These are phyloP conservation scores for Moesziomyces sp. DNA, from an alignment of 1,284 basidiomycete species.

Conservation along the genomic window DNA sequence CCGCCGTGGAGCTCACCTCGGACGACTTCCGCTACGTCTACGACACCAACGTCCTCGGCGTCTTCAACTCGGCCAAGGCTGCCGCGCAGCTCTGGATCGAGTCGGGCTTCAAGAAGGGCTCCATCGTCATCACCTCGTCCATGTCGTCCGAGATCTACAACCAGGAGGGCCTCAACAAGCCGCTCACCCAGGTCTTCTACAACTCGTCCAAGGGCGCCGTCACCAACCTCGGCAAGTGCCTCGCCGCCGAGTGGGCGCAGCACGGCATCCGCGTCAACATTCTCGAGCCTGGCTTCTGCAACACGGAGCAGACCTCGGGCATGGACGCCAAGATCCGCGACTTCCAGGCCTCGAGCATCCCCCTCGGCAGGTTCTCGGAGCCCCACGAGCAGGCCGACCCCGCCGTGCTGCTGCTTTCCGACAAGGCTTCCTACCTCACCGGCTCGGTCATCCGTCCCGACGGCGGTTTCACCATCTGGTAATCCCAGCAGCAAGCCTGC, in stretches of 20 bases:
- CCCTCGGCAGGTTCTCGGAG: slow-evolving; percentile 66
- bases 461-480: slow-evolving; percentile 66
- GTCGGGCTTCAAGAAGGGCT: slow-evolving; percentile 65
- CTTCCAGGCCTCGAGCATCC: slow-evolving; percentile 64
- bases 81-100: slow-evolving; percentile 67
- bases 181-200: slow-evolving; percentile 67
- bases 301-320: slow-evolving; percentile 67
- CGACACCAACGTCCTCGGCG: slow-evolving; percentile 67
- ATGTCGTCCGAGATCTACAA: slow-evolving; percentile 68
- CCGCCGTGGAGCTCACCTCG: slow-evolving; percentile 65
- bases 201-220: slow-evolving; percentile 67
- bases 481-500: slow-evolving; percentile 10
- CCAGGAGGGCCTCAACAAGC: slow-evolving; percentile 63
- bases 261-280: slow-evolving; percentile 67
- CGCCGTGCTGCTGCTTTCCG: slow-evolving; percentile 60
- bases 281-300: slow-evolving; percentile 65
- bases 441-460: slow-evolving; percentile 60
- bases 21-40: slow-evolving; percentile 67
- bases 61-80: slow-evolving; percentile 67
- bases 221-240: slow-evolving; percentile 68
- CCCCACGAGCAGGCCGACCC: slow-evolving; percentile 66
- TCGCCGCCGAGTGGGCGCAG: slow-evolving; percentile 67
- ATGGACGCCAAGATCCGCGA: slow-evolving; percentile 67
- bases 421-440: slow-evolving; percentile 66
- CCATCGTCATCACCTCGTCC: slow-evolving; percentile 66